Evolutionary conservation across 257 asterid genomes (phyloP), one percentile per base, ranked within the genome.

Genomic region (Nemophila menziesii): DNA sequence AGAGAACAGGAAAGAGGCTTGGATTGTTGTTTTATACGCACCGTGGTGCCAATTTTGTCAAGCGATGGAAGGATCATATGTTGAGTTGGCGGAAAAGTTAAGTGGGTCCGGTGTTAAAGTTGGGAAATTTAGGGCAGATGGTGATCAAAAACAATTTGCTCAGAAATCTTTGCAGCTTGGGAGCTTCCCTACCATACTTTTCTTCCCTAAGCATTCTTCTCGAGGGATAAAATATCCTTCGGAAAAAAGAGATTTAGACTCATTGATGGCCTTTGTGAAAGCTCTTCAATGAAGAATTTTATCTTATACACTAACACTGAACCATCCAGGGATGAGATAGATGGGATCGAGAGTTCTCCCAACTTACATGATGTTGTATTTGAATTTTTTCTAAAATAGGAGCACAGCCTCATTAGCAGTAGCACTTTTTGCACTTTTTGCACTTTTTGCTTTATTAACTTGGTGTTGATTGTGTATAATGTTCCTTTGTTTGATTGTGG

Each of bases 111-210:
- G 77, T 15, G 75, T 78, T 11, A 78, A 78, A 77, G 81, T 78
- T 18, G 90, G 63, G 1, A 78, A 72, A 61, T 78, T 78, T 22
- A 74, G 74, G 66, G 90, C 79, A 4, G 90, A 78, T 43, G 92
- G 85, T 5, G 92, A 69, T 6, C 82, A 79, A 50, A 79, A 79
- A 51, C 57, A 66, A 3, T 79, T 72, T 23, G 79, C 92, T 1
- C 71, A 69, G 51, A 19, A 56, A 56, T 63, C 71, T 19, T 33
- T 79, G 69, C 77, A 69, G 43, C 46, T 79, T 52, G 78, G 74
- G 39, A 79, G 82, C 60, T 79, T 79, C 63, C 92, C 92, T 1
- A 72, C 85, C 0, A 16, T 75, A 52, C 73, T 79, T 15, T 69
- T 75, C 21, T 79, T 79, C 60, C 80, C 81, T 5, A 79, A 61